Evolutionary conservation across 441 rosid species (phyloP).

Genomic region (Lepidium campestre): DNA sequence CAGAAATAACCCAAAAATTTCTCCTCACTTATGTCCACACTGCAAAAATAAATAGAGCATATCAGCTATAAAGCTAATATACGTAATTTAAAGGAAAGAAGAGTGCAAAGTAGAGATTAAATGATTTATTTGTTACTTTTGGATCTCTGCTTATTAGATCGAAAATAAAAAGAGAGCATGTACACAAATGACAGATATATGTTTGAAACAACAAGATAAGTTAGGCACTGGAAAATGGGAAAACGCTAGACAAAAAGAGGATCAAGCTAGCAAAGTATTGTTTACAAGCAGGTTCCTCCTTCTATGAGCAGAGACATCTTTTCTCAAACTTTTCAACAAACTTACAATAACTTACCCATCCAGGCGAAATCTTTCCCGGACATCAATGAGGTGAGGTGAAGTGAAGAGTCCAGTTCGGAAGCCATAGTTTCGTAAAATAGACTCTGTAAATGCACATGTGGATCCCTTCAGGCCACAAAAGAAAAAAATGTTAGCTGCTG

Average conservation of each 20-base stretch:
- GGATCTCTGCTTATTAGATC: neutral
- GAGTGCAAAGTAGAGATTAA: neutral
- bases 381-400: slow-evolving; percentile 95
- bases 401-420: slow-evolving; percentile 91
- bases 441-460: slow-evolving; percentile 84
- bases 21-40: slow-evolving; percentile 77
- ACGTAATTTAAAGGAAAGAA: neutral
- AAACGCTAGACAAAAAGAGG: neutral
- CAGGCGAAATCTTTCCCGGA: slow-evolving; percentile 90
- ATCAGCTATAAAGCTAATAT: slow-evolving; percentile 15
- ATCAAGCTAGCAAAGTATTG: neutral
- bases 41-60: slow-evolving; percentile 34
- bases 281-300: neutral
- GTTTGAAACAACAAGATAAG: neutral
- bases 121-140: neutral
- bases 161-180: neutral
- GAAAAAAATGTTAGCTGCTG: slow-evolving; percentile 1
- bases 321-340: neutral
- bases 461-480: slow-evolving; percentile 58
- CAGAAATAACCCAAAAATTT: slow-evolving; percentile 92
- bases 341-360: slow-evolving; percentile 55
- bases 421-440: slow-evolving; percentile 80
- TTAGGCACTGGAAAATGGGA: neutral
- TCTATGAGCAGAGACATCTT: neutral
- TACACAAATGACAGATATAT: neutral